These are phyloP conservation scores for Hericium coralloides DNA, from an alignment of 768 basidiomycete genomes.

Conservation along the genomic window DNA sequence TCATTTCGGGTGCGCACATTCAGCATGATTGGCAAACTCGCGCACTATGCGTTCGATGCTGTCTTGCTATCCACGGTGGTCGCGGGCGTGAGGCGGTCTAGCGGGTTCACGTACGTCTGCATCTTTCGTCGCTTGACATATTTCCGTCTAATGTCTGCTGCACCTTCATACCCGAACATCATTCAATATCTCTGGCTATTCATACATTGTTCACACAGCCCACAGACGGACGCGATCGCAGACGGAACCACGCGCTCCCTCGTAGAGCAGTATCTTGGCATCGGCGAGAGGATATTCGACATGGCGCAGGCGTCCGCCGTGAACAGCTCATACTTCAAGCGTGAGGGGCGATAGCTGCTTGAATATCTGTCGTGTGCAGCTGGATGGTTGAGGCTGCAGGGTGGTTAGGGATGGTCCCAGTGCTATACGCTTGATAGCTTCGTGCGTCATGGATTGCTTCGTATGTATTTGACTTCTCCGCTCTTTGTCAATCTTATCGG, in stretches of 20 bases:
- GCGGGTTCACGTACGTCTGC: conserved; percentile 75
- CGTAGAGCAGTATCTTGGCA: conserved; percentile 73
- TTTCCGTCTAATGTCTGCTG: neutral
- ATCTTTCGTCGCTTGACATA: conserved; percentile 2
- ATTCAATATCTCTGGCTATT: neutral
- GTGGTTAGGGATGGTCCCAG: too few species aligned
- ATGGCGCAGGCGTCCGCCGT: conserved; percentile 79
- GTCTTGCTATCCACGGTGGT: conserved; percentile 81
- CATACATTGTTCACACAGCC: conserved; percentile 30
- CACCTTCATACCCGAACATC: neutral
- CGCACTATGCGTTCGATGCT: conserved; percentile 81
- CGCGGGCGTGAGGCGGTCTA: conserved; percentile 85
- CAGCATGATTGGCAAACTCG: conserved; percentile 55
- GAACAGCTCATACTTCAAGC: conserved; percentile 77
- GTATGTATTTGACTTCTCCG: too few species aligned
- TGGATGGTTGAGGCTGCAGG: too few species aligned
- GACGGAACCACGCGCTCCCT: conserved; percentile 71
- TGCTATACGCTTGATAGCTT: too few species aligned
- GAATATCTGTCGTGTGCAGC: too few species aligned
- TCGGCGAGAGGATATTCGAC: conserved; percentile 88
- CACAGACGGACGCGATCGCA: conserved; percentile 57
- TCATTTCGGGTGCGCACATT: too few species aligned
- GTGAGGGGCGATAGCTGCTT: conserved; percentile 19
- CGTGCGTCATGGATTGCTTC: too few species aligned
- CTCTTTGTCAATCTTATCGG: too few species aligned